Base-by-base conservation (phyloP, 208 protist species). In the Leishmania mexicana region DNA sequence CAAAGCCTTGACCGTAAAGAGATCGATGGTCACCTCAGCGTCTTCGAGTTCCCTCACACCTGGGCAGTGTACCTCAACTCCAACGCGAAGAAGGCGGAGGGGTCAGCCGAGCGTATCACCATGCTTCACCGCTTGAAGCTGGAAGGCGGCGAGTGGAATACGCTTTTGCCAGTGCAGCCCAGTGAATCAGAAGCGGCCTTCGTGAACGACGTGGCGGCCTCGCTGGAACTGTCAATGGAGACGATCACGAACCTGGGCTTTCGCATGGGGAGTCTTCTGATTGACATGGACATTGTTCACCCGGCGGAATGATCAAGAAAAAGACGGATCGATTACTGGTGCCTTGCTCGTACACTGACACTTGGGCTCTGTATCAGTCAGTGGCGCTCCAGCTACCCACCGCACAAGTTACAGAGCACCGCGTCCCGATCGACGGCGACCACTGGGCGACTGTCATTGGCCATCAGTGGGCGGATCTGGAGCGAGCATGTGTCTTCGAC, bases 341-440 rank as follows among this genome's bases (percentile, higher is more conserved):
- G 1, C 5, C 17, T 1, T 83, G 67, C 49, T 19, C 75, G 2
- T 89, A 78, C 72, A 71, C 76, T 3, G 21, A 86, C 38, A 89
- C 83, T 47, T 89, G 87, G 85, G 62, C 65, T 10, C 83, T 90
- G 60, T 92, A 90, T 74, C 28, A 76, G 49, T 40, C 38, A 15
- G n/a, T 47, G 38, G 5, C 7, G 40, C 40, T n/a, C 13, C 8
- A 24, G 11, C 1, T 58, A 15, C 4, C 45, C 13, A 21, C 42
- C 11, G n/a, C 49, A 21, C 8, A 68, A 28, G 74, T 89, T 40
- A 90, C 88, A 8, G 80, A 65, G 19, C 90, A 92, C 81, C 77
- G 85, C 54, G 82, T 89, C 49, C 78, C 64, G 11, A 82, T 92
- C 15, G 87, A 92, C 10, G 88, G 90, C 49, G 83, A 89, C 24